Evolutionary conservation across 2,329 filamentous ascomycete genomes (phyloP).

Genomic region (Pyrenochaeta sp.): DNA sequence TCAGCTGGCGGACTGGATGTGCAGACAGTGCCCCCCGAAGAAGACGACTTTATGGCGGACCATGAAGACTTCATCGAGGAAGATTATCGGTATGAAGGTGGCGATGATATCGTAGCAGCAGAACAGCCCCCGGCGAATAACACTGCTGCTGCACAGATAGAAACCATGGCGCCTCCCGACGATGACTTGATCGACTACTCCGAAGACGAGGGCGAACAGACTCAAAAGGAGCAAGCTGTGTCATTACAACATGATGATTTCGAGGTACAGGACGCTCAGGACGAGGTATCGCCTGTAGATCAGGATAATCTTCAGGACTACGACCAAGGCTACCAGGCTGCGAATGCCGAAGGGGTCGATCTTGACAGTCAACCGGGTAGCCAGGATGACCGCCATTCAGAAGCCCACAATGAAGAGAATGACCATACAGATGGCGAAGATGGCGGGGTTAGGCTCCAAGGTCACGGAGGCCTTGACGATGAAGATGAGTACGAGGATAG

Average conservation of each 20-base stretch:
- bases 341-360: background rate
- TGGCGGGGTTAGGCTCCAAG: conserved; percentile 24
- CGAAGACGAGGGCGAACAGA: conserved; percentile 29
- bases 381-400: background rate
- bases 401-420: conserved; percentile 5
- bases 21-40: conserved; percentile 24
- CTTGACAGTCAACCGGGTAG: background rate
- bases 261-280: background rate
- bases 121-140: conserved; percentile 12
- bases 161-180: conserved; percentile 23
- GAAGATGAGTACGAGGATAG: conserved; percentile 6
- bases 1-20: conserved; percentile 34
- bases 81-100: conserved; percentile 27
- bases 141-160: conserved; percentile 3
- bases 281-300: background rate
- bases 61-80: conserved; percentile 43
- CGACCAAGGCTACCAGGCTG: background rate
- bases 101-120: conserved; percentile 11
- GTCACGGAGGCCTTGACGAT: conserved; percentile 11
- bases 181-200: conserved; percentile 47
- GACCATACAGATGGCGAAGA: conserved; percentile 18
- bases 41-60: conserved; percentile 51
- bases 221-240: background rate
- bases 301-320: background rate
- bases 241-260: conserved; percentile 2